Conservation (phyloP, 2,329 filamentous ascomycete genomes). For the Achaetomium macrosporum region DNA sequence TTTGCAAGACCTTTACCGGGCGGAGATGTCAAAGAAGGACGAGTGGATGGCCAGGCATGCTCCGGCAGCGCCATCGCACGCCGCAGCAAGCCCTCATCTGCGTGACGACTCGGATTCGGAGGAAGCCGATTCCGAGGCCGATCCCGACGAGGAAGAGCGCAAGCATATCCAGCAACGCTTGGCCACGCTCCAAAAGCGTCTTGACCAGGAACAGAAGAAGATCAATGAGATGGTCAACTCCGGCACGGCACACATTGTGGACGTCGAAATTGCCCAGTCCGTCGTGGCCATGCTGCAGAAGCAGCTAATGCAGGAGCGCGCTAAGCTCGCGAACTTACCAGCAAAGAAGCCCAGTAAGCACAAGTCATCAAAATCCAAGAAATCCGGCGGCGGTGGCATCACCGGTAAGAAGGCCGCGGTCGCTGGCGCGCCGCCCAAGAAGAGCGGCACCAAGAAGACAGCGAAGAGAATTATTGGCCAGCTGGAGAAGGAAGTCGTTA, state of each 20-base stretch:
- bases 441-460: conserved; percentile 39
- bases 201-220: conserved; percentile 53
- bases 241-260: conserved; percentile 45
- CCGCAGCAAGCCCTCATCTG: conserved; percentile 46
- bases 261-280: conserved; percentile 52
- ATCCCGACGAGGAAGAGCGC: conserved; percentile 47
- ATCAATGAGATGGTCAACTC: conserved; percentile 48
- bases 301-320: conserved; percentile 68
- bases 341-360: conserved; percentile 45
- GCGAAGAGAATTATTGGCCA: conserved; percentile 60
- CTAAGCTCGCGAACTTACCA: conserved; percentile 46
- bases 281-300: conserved; percentile 62
- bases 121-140: conserved; percentile 53
- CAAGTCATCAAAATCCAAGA: conserved; percentile 36
- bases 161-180: conserved; percentile 36
- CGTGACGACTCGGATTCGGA: conserved; percentile 25
- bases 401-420: conserved; percentile 21
- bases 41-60: conserved; percentile 75
- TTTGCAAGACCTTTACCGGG: conserved; percentile 69
- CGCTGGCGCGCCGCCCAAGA: conserved; percentile 31
- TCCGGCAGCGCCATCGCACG: conserved; percentile 46
- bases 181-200: conserved; percentile 46
- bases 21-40: conserved; percentile 71
- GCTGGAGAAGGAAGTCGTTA: conserved; percentile 87
- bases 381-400: conserved; percentile 25